Percentiles rank a stretch among this genome's conserved stretches.
Evolutionary conservation across 345 rosid species (phyloP).

Genomic region (Kandelia obovata): DNA sequence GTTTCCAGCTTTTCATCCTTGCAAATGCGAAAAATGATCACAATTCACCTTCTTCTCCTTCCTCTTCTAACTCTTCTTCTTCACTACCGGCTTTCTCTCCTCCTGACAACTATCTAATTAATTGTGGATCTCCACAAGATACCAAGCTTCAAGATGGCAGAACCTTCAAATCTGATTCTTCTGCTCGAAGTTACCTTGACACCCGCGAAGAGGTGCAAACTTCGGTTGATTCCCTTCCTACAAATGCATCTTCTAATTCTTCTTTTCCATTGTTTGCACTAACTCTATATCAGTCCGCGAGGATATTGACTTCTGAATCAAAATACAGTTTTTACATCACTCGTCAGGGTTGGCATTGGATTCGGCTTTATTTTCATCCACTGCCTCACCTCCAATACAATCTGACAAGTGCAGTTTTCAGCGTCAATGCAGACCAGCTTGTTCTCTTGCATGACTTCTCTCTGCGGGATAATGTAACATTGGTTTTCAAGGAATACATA

Average conservation of each 20-base stretch:
- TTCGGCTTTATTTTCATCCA: constrained; percentile 77
- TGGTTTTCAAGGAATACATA: constrained; percentile 67
- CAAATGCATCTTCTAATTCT: constrained; percentile 11
- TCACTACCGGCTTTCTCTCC: constrained; percentile 28
- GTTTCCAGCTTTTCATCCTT: constrained; percentile 17
- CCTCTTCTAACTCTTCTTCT: constrained; percentile 9
- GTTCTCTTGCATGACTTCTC: constrained; percentile 69
- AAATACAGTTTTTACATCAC: constrained; percentile 46
- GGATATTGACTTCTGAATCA: constrained; percentile 50
- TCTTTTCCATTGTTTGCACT: constrained; percentile 21
- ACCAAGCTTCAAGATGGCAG: constrained; percentile 68
- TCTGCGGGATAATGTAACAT: constrained; percentile 13
- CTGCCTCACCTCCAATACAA: constrained; percentile 50
- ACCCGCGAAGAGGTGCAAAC: constrained; percentile 49
- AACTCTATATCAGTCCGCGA: constrained; percentile 37
- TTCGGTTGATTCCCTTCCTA: constrained; percentile 42
- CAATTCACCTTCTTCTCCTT: background rate
- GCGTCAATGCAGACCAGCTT: constrained; percentile 48
- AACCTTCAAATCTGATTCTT: constrained; percentile 60
- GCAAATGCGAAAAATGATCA: background rate
- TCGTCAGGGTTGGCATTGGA: constrained; percentile 63
- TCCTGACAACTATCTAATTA: constrained; percentile 57
- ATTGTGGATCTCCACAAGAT: constrained; percentile 66
- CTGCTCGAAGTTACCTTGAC: constrained; percentile 40
- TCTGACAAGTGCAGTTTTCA: constrained; percentile 49